phyloP scores from a whole-genome alignment of 352 stramenopile genomes.

The Blastocystis sp. region DNA sequence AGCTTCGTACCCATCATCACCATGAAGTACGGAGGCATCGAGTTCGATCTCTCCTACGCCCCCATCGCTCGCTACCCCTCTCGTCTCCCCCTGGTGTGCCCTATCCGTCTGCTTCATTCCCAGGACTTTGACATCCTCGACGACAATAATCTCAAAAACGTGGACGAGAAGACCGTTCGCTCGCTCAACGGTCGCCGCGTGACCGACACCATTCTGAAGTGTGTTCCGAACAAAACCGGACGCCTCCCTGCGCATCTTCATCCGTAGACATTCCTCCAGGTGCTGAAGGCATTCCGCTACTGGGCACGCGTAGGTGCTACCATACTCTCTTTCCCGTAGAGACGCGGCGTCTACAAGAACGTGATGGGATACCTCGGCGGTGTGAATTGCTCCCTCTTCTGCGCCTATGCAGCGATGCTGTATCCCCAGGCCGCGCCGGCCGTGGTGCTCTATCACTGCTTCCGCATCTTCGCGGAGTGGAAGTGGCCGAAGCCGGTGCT shows the following conservation, averaged over 20 bases:
- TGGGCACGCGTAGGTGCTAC: conserved; percentile 74
- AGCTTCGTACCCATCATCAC: conserved; percentile 65
- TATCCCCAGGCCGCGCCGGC: conserved; percentile 77
- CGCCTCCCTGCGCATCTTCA: conserved; percentile 70
- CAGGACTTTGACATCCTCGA: conserved; percentile 79
- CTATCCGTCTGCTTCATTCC: conserved; percentile 76
- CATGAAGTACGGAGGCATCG: conserved; percentile 63
- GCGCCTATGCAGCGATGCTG: conserved; percentile 66
- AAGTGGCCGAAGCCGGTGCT: conserved; percentile 38
- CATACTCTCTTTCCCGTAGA: conserved; percentile 52
- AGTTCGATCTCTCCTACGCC: conserved; percentile 67
- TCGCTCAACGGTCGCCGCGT: conserved; percentile 88
- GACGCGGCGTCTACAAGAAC: conserved; percentile 96
- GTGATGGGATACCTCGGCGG: conserved; percentile 94
- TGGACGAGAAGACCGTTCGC: conserved; percentile 85
- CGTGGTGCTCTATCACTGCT: conserved; percentile 77
- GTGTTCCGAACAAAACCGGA: conserved; percentile 81
- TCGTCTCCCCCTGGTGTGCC: conserved; percentile 9
- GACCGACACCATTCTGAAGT: conserved; percentile 87
- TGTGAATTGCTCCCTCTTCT: conserved; percentile 95
- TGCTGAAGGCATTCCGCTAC: conserved; percentile 78
- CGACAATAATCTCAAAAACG: conserved; percentile 78
- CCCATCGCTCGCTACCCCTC: conserved; percentile 49
- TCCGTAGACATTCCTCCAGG: conserved; percentile 83
- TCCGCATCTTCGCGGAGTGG: conserved; percentile 85